Evolutionary conservation across 2,329 filamentous ascomycete species (phyloP).

Genomic region (Alternaria consortialis): DNA sequence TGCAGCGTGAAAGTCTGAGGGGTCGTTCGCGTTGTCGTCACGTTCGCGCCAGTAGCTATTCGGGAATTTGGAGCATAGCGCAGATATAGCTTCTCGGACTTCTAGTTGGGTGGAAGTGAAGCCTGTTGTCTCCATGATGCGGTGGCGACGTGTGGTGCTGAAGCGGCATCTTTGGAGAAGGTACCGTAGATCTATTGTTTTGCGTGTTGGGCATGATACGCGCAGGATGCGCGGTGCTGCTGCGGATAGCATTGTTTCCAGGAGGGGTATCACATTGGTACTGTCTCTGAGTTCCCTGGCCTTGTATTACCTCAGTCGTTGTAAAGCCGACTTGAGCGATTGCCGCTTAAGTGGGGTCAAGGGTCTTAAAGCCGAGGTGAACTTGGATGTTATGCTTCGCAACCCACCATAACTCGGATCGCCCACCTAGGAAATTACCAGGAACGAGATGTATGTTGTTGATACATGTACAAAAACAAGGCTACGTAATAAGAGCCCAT

Average conservation of each 20-base stretch:
- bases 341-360: neutral
- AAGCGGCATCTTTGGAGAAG: conserved; percentile 30
- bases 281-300: neutral
- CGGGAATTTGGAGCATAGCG: conserved; percentile 75
- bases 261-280: neutral
- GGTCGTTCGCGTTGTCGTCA: conserved; percentile 75
- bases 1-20: conserved; percentile 77
- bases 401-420: too few relatives aligned
- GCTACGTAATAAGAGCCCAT: neutral
- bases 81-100: conserved; percentile 74
- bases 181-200: neutral
- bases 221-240: neutral
- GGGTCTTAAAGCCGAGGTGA: neutral
- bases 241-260: neutral
- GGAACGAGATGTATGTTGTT: neutral
- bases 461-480: neutral
- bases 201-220: neutral
- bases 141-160: conserved; percentile 36
- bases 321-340: conserved; percentile 7
- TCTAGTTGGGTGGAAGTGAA: conserved; percentile 78
- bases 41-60: conserved; percentile 78
- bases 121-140: conserved; percentile 74
- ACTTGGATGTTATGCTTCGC: neutral
- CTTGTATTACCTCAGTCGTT: neutral
- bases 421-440: too few relatives aligned